Base-by-base conservation (phyloP, 352 stramenopile genomes). In the Pythium vanterpoolii region DNA sequence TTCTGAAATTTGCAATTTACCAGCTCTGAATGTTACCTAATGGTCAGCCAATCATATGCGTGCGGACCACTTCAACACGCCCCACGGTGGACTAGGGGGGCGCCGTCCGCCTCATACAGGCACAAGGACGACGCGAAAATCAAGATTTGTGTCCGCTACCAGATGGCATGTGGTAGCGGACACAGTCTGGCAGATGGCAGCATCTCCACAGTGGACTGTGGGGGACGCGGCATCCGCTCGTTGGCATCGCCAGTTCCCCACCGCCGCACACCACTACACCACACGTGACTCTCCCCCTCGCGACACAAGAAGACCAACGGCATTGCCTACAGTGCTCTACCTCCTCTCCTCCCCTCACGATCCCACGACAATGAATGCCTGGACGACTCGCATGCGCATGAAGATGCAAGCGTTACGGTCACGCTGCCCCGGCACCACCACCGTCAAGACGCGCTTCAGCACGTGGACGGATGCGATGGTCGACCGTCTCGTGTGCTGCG, bases 401-500 rank as follows among this genome's bases (percentile, higher is more conserved):
- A 36, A 10, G 23, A 45, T 56, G 49, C 21, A 23, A 5, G 2
- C 33, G 49, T 23, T 45, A 28, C 7, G 21, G 5, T 9, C 8
- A n/a, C 34, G 18, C 10, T 27, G 18, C 7, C 26, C 9, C 11
- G 3, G 9, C 8, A 21, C 6, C 9, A n/a, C 9, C 34, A 27
- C 33, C 10, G 11, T 19, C 9, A 4, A 10, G 13, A 9, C n/a
- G 18, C 36, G 38, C 24, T 24, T 39, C 0, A 14, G 7, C 2
- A 18, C 6, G 34, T 48, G 34, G 36, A 42, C n/a, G 14, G 36
- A 57, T 10, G 34, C 50, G 36, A 23, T 57, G 34, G 36, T 48
- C 34, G 50, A 47, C 4, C 38, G 50, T 10, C 26, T 57, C 38
- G 50, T 57, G 23, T 57, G 50, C 38, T 57, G 50, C 50, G 14